phyloP scores from a whole-genome alignment of 805 yeast species.

The Yarrowia keelungensis region DNA sequence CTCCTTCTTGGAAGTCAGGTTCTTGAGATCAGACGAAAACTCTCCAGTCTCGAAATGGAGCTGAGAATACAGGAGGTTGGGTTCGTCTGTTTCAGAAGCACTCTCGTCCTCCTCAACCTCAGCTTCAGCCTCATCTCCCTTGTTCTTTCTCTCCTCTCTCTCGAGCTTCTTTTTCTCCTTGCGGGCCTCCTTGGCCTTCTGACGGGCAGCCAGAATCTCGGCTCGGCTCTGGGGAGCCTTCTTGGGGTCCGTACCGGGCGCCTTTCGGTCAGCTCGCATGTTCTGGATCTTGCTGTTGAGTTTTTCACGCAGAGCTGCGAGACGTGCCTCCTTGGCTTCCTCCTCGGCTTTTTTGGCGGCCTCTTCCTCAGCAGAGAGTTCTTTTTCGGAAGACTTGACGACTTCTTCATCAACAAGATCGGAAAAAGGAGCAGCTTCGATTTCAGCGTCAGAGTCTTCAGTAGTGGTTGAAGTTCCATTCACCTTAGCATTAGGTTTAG shows the following conservation, averaged over 20 bases:
- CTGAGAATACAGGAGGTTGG: conserved; percentile 42
- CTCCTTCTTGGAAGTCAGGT: conserved; percentile 60
- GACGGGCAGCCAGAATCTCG: conserved; percentile 73
- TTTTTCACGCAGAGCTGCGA: conserved; percentile 76
- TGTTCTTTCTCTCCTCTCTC: conserved; percentile 44
- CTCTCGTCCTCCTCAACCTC: conserved; percentile 49
- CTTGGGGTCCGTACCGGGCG: conserved; percentile 79
- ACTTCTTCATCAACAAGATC: conserved; percentile 43
- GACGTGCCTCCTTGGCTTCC: conserved; percentile 50
- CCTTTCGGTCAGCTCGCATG: conserved; percentile 82
- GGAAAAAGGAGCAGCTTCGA: conserved; percentile 5
- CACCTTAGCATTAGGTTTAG: not conserved
- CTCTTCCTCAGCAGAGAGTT: conserved; percentile 4
- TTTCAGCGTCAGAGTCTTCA: not conserved
- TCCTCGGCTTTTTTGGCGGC: conserved; percentile 42
- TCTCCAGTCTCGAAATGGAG: conserved; percentile 74
- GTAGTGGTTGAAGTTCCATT: not conserved
- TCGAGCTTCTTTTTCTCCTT: conserved; percentile 51
- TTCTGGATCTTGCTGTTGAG: conserved; percentile 73
- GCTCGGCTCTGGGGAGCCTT: conserved; percentile 90
- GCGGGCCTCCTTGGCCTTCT: conserved; percentile 55
- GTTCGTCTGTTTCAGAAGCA: conserved; percentile 31
- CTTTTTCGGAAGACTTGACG: too few species aligned
- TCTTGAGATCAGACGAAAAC: conserved; percentile 72
- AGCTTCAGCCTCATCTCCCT: conserved; percentile 49